Conservation (phyloP, 2,329 filamentous ascomycete genomes). For the Dendryphion nanum region DNA sequence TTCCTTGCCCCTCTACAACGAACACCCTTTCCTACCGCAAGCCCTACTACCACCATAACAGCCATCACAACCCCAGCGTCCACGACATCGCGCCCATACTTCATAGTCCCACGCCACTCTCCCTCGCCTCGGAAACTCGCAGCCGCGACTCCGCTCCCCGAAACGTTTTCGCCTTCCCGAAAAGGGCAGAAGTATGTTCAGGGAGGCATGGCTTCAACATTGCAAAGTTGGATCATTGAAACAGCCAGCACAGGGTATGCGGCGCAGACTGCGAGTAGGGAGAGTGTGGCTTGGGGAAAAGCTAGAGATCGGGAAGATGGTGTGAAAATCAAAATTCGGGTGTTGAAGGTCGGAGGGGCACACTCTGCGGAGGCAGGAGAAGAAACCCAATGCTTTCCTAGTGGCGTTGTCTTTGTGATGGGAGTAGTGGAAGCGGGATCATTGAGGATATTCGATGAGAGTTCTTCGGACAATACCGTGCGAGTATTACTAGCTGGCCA, state of each 20-base stretch:
- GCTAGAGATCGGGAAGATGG: constrained; percentile 24
- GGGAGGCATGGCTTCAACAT: constrained; percentile 49
- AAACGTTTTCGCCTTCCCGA: constrained; percentile 55
- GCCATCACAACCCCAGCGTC: constrained; percentile 1
- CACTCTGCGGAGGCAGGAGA: too few relatives aligned
- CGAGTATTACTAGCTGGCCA: constrained; percentile 29
- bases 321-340: constrained; percentile 17
- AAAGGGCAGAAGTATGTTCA: constrained; percentile 50
- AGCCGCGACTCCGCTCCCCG: constrained; percentile 43
- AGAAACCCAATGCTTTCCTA: too few relatives aligned
- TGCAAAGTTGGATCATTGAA: constrained; percentile 54
- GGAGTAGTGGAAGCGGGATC: too few relatives aligned
- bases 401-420: too few relatives aligned
- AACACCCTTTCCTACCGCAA: constrained; percentile 13
- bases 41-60: constrained; percentile 3
- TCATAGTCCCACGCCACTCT: constrained; percentile 36
- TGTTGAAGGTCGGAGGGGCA: constrained; percentile 3
- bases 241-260: constrained; percentile 23
- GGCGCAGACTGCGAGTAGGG: constrained; percentile 11
- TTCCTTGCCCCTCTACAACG: constrained; percentile 21
- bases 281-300: constrained; percentile 10
- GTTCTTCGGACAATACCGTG: too few relatives aligned
- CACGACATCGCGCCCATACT: constrained; percentile 32
- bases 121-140: constrained; percentile 20
- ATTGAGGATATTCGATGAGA: too few relatives aligned